phyloP scores from a whole-genome alignment of 1,284 basidiomycete genomes.

The Sanghuangporus baumii region DNA sequence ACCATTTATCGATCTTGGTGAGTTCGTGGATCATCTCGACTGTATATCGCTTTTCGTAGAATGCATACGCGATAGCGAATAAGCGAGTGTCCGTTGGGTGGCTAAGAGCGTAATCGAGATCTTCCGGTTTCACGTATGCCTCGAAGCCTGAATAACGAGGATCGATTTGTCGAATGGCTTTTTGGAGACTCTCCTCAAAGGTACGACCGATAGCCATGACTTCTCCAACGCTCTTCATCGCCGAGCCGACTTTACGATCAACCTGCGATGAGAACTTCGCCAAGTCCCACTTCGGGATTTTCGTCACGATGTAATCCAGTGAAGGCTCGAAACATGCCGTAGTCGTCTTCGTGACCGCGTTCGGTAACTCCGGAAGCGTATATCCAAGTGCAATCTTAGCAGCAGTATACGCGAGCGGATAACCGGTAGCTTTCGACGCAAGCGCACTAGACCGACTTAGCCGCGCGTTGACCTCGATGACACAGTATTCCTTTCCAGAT shows the following conservation, averaged over 20 bases:
- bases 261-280: conserved; percentile 96
- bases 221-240: conserved; percentile 99
- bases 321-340: conserved; percentile 99
- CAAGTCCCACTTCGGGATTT: conserved; percentile 99
- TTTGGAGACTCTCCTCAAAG: conserved; percentile 98
- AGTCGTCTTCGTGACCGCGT: conserved; percentile 98
- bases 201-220: conserved; percentile 99
- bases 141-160: conserved; percentile 65
- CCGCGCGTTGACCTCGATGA: conserved; percentile 97
- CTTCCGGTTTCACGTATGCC: conserved; percentile 32
- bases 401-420: conserved; percentile 98
- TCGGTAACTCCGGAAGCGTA: conserved; percentile 96
- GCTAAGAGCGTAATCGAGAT: conserved; percentile 74
- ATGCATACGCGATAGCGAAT: conserved; percentile 96
- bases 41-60: conserved; percentile 91
- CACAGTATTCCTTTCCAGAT: conserved; percentile 89
- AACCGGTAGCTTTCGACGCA: conserved; percentile 98
- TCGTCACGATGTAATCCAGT: conserved; percentile 98
- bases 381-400: conserved; percentile 99
- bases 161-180: conserved; percentile 97
- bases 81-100: conserved; percentile 88
- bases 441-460: conserved; percentile 96
- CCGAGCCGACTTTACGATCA: conserved; percentile 91
- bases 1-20: conserved; percentile 99
- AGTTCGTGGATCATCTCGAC: conserved; percentile 96